phyloP scores from a whole-genome alignment of 768 basidiomycete genomes.

The Rhodotorula sphaerocarpa region DNA sequence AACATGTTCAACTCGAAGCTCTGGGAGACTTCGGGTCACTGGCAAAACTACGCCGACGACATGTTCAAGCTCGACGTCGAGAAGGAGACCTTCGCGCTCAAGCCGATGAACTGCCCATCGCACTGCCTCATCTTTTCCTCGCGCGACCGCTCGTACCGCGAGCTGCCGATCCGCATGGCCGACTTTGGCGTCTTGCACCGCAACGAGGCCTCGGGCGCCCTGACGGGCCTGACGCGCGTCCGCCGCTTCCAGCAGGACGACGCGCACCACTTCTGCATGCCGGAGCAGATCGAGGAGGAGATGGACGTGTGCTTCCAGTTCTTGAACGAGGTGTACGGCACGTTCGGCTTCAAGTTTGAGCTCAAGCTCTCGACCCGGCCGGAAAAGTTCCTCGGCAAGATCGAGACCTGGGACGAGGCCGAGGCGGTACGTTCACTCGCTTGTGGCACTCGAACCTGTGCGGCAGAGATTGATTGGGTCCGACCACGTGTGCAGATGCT shows the following conservation, averaged over 20 bases:
- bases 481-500: slow-evolving; percentile 64
- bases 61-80: slow-evolving; percentile 94
- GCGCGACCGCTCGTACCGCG: slow-evolving; percentile 84
- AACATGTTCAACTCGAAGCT: slow-evolving; percentile 95
- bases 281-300: slow-evolving; percentile 82
- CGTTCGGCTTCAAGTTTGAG: slow-evolving; percentile 89
- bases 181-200: slow-evolving; percentile 96
- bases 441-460: too few species aligned
- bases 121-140: slow-evolving; percentile 94
- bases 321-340: slow-evolving; percentile 82
- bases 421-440: slow-evolving; percentile 66
- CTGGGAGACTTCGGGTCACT: slow-evolving; percentile 97
- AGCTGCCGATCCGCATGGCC: slow-evolving; percentile 93
- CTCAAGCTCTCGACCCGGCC: slow-evolving; percentile 93
- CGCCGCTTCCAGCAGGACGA: slow-evolving; percentile 95
- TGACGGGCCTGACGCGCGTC: slow-evolving; percentile 87
- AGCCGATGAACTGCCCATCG: slow-evolving; percentile 95
- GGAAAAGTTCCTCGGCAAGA: slow-evolving; percentile 78
- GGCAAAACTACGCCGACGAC: slow-evolving; percentile 95
- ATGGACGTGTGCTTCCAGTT: slow-evolving; percentile 84
- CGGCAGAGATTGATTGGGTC: too few species aligned
- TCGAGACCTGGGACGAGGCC: slow-evolving; percentile 84
- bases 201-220: slow-evolving; percentile 89
- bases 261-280: slow-evolving; percentile 97
- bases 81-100: slow-evolving; percentile 85